Base-by-base conservation (phyloP, 371 early-diverging fungal species). In the Mortierella sp. region DNA sequence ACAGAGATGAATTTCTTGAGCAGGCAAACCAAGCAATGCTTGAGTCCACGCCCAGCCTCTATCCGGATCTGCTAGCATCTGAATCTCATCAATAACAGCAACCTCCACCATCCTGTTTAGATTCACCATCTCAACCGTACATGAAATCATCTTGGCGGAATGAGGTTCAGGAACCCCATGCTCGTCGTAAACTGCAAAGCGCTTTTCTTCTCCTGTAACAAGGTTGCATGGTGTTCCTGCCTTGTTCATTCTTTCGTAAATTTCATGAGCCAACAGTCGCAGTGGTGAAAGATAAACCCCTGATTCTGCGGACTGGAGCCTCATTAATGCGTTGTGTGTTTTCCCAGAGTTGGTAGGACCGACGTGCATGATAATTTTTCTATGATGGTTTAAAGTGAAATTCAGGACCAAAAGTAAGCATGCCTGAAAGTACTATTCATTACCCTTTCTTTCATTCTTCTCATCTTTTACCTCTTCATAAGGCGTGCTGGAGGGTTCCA, bases 261-360 rank as follows among this genome's bases (percentile, higher is more conserved):
- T 87, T 78, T 98, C 99, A 69, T 95, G 93, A 0, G 99, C 99
- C 32, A 98, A 86, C 51, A 98, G 85, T 19, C 99, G 92, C 29
- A 98, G 80, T 1, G 99, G 99, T 7, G 97, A 97, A 73, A 95
- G 95, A 75, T 97, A 98, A 0, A 96, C 86, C 26, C 96, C 97
- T 2, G 86, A 72, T 34, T 86, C 68, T 13, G 93, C 90, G 15
- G 76, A 58, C 68, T 90, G 85, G 23, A 98, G 85, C 42, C 93
- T 88, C 66, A 92, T 66, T 13, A 98, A 77, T 6, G 99, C 99
- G 45, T 86, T 83, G 83, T 98, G 93, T 0, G 99, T 98, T 79
- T 98, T 98, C 66, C 99, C 99, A 26, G 96, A 96, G 83, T 98
- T 98, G 5, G 99, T 98, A 15, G 98, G 98, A 12, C 99, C 99